phyloP scores from a whole-genome alignment of 441 rosid genomes.

The Manihot esculenta region DNA sequence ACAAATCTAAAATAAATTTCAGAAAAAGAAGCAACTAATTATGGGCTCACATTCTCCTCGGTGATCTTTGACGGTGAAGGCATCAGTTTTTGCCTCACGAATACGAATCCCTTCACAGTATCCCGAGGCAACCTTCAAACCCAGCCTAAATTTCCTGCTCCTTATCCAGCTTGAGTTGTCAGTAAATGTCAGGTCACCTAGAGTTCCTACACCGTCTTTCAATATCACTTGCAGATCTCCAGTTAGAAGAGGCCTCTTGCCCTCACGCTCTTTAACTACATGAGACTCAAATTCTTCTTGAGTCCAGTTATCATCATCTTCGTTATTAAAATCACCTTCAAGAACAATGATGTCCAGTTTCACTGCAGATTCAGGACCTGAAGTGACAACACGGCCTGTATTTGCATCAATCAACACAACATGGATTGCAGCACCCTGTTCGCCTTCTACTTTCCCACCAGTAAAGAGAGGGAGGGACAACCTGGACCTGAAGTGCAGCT shows the following conservation, averaged over 20 bases:
- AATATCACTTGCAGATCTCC: constrained; percentile 77
- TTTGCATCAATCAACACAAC: constrained; percentile 54
- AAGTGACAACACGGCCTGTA: constrained; percentile 59
- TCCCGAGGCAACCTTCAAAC: constrained; percentile 73
- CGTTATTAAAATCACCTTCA: constrained; percentile 85
- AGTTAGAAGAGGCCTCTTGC: constrained; percentile 74
- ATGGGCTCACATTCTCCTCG: constrained; percentile 78
- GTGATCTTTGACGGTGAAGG: constrained; percentile 88
- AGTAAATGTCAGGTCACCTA: constrained; percentile 78
- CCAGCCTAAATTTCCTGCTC: constrained; percentile 82
- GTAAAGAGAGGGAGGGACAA: constrained; percentile 83
- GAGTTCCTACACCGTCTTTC: constrained; percentile 85
- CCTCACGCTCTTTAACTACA: constrained; percentile 82
- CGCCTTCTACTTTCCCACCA: constrained; percentile 90
- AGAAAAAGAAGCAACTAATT: constrained; percentile 1
- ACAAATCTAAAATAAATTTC: neutral
- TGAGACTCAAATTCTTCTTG: constrained; percentile 75
- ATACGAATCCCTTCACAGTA: constrained; percentile 60
- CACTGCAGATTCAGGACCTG: constrained; percentile 67
- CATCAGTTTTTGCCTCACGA: constrained; percentile 87
- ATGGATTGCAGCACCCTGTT: constrained; percentile 77
- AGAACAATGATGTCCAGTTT: constrained; percentile 79
- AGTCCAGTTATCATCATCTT: constrained; percentile 76
- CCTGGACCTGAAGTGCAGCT: constrained; percentile 68
- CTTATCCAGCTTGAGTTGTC: constrained; percentile 94